Base-by-base conservation (phyloP, 1,139 yeast genomes). In the Cylindricascospora bacillispora region DNA sequence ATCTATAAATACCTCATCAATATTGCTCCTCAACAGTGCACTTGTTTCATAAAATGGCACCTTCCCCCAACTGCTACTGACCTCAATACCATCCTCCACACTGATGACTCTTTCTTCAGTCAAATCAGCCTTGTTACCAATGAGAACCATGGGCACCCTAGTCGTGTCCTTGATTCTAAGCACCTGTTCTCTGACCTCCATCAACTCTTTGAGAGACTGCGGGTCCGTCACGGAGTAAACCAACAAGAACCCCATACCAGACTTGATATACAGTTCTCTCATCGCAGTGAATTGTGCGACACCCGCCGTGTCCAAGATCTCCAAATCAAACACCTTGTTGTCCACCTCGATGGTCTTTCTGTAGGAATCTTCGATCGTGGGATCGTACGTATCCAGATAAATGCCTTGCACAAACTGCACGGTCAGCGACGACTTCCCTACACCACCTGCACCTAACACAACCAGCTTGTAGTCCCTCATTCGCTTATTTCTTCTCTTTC, bases 361-460 rank as follows among this genome's bases (percentile, higher is more conserved):
- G 57, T 89, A 89, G 1, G 95, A 82, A 54, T 89, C 98, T 58
- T 89, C 98, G 46, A 89, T 89, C 15, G 98, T 89, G 6, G 98
- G 98, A 59, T 89, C 97, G 49, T 89, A 89, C 35, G 93, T 89
- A 55, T 85, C 94, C 34, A 86, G 80, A 56, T 86, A 86, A 43
- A 82, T 93, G 35, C 85, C 77, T 56, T 85, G 95, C 31, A 85
- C 85, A 46, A 78, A 69, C 56, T 86, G 93, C 35, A 86, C 86
- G 28, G 95, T 86, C 39, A 86, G 64, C 18, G 95, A 95, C 14
- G 95, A 82, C 54, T 89, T 89, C 50, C 98, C 98, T 32, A 89
- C 97, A 57, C 95, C 95, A 54, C 97, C 97, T 26, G 95, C 97
- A 32, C 97, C 97, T 29, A 86, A 80, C 31, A 89, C 95, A 16